A percentile compares a stretch with the other conserved stretches of the same genome.
phyloP scores from a whole-genome alignment of 805 yeast species.

The Suhomyces sp. region DNA sequence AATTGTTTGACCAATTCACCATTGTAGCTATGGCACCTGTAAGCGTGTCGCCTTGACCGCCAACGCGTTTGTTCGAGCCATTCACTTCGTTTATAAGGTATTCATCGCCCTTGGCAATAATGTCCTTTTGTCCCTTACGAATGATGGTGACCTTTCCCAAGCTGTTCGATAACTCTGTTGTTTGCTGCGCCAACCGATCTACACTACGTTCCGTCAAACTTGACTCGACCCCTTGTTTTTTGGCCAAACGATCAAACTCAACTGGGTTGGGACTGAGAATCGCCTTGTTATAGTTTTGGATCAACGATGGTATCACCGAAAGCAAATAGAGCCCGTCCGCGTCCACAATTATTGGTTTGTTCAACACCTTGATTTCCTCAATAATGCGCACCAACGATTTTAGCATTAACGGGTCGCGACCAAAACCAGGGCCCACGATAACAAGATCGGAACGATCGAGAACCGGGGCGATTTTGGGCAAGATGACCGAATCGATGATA shows the following conservation, averaged over 20 bases:
- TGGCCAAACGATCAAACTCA: conserved; percentile 70
- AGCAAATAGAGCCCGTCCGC: conserved; percentile 84
- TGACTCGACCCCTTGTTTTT: conserved; percentile 41
- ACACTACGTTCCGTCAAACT: conserved; percentile 5
- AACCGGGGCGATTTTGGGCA: conserved; percentile 55
- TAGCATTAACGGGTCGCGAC: conserved; percentile 72
- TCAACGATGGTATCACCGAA: conserved; percentile 52
- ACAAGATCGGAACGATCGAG: conserved; percentile 72
- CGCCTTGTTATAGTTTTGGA: conserved; percentile 55
- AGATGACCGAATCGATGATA: conserved; percentile 41
- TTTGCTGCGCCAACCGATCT: background rate
- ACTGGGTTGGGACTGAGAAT: conserved; percentile 86
- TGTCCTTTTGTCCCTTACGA: conserved; percentile 69
- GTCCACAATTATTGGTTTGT: conserved; percentile 76
- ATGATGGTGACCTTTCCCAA: conserved; percentile 62
- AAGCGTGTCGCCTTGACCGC: conserved; percentile 95
- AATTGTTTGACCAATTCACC: conserved; percentile 73
- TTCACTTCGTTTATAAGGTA: conserved; percentile 41
- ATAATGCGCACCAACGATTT: conserved; percentile 57
- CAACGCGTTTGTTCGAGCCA: conserved; percentile 81
- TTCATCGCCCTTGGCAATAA: conserved; percentile 51
- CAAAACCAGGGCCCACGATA: conserved; percentile 92
- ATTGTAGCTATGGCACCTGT: conserved; percentile 84
- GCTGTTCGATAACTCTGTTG: conserved; percentile 36
- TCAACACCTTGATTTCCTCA: conserved; percentile 50